Evolutionary conservation across 768 basidiomycete species (phyloP).

Genomic region (Multifurca ochricompacta): DNA sequence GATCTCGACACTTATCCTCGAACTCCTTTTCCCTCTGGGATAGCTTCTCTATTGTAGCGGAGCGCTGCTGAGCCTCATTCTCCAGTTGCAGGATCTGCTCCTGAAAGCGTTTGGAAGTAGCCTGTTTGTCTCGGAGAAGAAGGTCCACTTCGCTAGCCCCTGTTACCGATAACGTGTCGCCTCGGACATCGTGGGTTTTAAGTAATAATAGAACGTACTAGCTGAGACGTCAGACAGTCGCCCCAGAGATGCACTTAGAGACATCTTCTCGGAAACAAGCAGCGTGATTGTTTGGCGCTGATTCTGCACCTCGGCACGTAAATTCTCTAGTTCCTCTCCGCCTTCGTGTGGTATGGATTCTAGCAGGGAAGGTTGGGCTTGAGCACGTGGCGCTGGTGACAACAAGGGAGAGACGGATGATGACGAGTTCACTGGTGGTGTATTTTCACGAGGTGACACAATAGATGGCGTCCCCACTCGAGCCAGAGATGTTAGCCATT

Average conservation of each 20-base stretch:
- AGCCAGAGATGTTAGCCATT: constrained; percentile 58
- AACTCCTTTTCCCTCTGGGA: constrained; percentile 48
- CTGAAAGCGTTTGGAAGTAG: constrained; percentile 18
- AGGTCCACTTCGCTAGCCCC: constrained; percentile 24
- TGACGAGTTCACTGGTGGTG: constrained; percentile 29
- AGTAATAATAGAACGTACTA: constrained; percentile 35
- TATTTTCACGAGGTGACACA: constrained; percentile 22
- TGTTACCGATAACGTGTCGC: constrained; percentile 4
- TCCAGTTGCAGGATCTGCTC: constrained; percentile 38
- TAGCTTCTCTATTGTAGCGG: constrained; percentile 35
- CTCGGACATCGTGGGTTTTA: neutral
- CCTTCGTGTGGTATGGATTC: constrained; percentile 18
- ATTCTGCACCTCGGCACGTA: constrained; percentile 37
- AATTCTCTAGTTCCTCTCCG: constrained; percentile 21
- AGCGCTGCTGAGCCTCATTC: constrained; percentile 31
- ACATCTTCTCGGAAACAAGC: constrained; percentile 46
- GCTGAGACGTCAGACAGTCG: constrained; percentile 51
- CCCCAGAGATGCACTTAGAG: constrained; percentile 39
- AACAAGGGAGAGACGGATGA: constrained; percentile 12
- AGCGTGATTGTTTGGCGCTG: constrained; percentile 69
- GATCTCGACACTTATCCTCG: constrained; percentile 42
- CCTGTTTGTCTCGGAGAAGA: constrained; percentile 23
- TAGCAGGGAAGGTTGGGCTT: constrained; percentile 19
- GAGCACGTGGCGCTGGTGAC: constrained; percentile 1
- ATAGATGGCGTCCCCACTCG: constrained; percentile 29